These are phyloP conservation scores for Glonium stellatum DNA, from an alignment of 495 filamentous ascomycete species.

Conservation along the genomic window DNA sequence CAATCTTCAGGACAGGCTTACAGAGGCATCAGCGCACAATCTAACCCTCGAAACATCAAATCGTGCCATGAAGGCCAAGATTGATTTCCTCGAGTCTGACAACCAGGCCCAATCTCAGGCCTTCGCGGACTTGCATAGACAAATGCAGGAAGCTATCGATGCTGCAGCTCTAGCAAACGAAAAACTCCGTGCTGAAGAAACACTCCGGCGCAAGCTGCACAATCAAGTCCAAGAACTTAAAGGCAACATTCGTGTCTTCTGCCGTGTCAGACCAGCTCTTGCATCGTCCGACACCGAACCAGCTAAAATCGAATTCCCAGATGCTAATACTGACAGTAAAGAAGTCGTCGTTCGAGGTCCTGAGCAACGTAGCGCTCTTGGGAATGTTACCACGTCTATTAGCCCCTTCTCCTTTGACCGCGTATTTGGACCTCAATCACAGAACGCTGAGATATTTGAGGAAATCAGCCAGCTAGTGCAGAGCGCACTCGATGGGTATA, in stretches of 20 bases:
- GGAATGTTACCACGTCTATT: constrained; percentile 64
- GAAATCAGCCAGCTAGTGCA: constrained; percentile 97
- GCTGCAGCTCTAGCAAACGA: constrained; percentile 63
- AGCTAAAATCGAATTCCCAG: constrained; percentile 69
- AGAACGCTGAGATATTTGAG: constrained; percentile 85
- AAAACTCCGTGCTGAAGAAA: constrained; percentile 87
- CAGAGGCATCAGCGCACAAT: constrained; percentile 55
- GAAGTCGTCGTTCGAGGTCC: constrained; percentile 79
- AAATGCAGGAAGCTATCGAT: constrained; percentile 67
- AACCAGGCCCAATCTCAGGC: constrained; percentile 75
- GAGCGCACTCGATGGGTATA: constrained; percentile 93
- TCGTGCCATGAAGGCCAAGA: constrained; percentile 65
- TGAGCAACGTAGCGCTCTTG: constrained; percentile 76
- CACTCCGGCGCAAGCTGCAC: constrained; percentile 81
- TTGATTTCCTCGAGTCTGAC: constrained; percentile 82
- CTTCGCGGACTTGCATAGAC: constrained; percentile 67
- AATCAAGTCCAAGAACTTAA: constrained; percentile 99
- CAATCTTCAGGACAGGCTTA: constrained; percentile 54
- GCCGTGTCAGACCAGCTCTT: constrained; percentile 81
- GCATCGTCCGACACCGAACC: constrained; percentile 44
- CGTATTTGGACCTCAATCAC: constrained; percentile 70
- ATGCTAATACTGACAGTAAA: constrained; percentile 65
- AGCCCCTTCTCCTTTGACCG: constrained; percentile 88
- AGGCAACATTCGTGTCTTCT: constrained; percentile 98
- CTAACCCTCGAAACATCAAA: constrained; percentile 65